phyloP scores from a whole-genome alignment of 78 protist genomes.

The Polysphondylium violaceum region DNA sequence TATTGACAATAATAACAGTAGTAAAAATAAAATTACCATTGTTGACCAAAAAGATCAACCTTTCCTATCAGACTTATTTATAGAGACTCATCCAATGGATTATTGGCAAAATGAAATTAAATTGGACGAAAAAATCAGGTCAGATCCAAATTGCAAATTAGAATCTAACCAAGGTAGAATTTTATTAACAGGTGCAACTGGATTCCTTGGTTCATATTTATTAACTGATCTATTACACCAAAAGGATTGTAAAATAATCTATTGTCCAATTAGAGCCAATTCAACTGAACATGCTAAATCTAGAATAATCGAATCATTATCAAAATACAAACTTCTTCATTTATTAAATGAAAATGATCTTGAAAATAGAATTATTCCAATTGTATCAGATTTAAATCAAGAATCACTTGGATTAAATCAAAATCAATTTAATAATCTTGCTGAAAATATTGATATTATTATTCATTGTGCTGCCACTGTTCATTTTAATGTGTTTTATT shows the following conservation, averaged over 20 bases:
- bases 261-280: slow-evolving; percentile 40
- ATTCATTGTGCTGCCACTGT: slow-evolving; percentile 25
- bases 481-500: neutral
- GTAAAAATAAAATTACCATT: neutral
- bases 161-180: neutral
- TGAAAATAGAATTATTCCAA: neutral
- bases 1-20: neutral
- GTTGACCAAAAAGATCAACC: neutral
- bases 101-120: slow-evolving; percentile 36
- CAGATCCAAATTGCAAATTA: neutral
- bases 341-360: neutral
- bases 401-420: neutral
- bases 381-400: slow-evolving; percentile 9
- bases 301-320: neutral
- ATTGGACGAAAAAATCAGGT: slow-evolving; percentile 4
- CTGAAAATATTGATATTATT: slow-evolving; percentile 27
- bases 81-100: neutral
- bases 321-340: neutral
- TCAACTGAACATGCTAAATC: neutral
- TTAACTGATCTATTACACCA: neutral
- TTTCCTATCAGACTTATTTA: neutral
- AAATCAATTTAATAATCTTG: neutral
- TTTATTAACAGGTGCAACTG: slow-evolving; percentile 51
- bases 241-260: neutral
- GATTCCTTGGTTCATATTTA: slow-evolving; percentile 31